These are phyloP conservation scores for Aspergillus asperescens DNA, from an alignment of 495 filamentous ascomycete species.

Conservation along the genomic window DNA sequence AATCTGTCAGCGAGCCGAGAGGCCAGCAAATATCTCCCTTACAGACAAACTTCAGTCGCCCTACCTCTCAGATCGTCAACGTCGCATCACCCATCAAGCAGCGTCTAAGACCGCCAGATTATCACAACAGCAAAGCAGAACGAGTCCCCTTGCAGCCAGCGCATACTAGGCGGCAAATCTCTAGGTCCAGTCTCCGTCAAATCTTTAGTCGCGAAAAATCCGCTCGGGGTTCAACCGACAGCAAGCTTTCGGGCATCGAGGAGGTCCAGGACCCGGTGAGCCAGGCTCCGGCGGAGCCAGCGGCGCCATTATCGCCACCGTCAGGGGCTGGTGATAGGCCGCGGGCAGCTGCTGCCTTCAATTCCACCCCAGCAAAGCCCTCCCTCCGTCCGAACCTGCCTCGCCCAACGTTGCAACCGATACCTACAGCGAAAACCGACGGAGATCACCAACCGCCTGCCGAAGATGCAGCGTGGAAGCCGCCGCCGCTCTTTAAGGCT, in stretches of 20 bases:
- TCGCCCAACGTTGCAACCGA: slow-evolving; percentile 22
- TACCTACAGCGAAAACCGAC: slow-evolving; percentile 18
- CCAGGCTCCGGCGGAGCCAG: slow-evolving; percentile 11
- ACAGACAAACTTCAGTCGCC: slow-evolving; percentile 40
- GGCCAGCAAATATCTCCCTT: slow-evolving; percentile 35
- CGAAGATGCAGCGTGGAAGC: slow-evolving; percentile 54
- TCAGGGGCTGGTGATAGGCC: slow-evolving; percentile 25
- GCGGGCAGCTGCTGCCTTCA: slow-evolving; percentile 23
- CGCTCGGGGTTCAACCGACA: slow-evolving; percentile 23
- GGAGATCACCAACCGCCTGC: slow-evolving; percentile 18
- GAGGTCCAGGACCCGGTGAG: slow-evolving; percentile 21
- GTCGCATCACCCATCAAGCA: slow-evolving; percentile 23
- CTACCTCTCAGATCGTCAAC: slow-evolving; percentile 17
- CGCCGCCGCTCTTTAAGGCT: slow-evolving; percentile 84
- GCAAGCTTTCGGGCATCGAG: slow-evolving; percentile 33
- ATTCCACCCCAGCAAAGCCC: slow-evolving; percentile 26
- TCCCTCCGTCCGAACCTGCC: slow-evolving; percentile 19
- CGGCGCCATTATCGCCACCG: slow-evolving; percentile 27
- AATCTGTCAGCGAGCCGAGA: slow-evolving; percentile 38
- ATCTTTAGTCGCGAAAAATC: slow-evolving; percentile 39
- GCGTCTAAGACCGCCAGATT: slow-evolving; percentile 39
- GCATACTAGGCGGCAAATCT: slow-evolving; percentile 35
- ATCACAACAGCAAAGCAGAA: slow-evolving; percentile 27
- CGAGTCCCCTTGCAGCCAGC: slow-evolving; percentile 31
- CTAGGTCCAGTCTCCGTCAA: slow-evolving; percentile 37